These are phyloP conservation scores for Tremellales sp. DNA, from an alignment of 1,284 basidiomycete species.

Conservation along the genomic window DNA sequence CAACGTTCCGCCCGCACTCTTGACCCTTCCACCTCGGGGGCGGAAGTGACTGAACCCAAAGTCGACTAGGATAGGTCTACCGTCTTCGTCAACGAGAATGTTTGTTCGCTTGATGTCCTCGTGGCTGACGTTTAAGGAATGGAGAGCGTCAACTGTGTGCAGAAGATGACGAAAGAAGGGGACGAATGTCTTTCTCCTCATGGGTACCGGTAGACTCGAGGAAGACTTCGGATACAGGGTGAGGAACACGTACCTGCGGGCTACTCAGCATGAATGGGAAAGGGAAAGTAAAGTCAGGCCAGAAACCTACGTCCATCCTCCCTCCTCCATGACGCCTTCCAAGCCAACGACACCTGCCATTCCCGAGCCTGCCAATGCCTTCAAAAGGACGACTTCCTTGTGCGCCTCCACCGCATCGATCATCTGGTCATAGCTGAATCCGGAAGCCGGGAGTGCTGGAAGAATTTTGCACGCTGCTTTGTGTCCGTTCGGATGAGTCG, in stretches of 20 bases:
- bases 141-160: slow-evolving; percentile 34
- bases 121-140: slow-evolving; percentile 40
- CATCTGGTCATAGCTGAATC: slow-evolving; percentile 20
- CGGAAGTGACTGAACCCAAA: slow-evolving; percentile 46
- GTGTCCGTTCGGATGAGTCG: slow-evolving; percentile 39
- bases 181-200: slow-evolving; percentile 9
- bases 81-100: slow-evolving; percentile 28
- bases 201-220: slow-evolving; percentile 15
- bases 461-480: slow-evolving; percentile 48
- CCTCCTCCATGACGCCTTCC: slow-evolving; percentile 42
- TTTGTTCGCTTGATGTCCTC: slow-evolving; percentile 48
- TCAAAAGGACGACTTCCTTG: slow-evolving; percentile 47
- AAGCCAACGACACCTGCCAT: slow-evolving; percentile 40
- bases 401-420: slow-evolving; percentile 45
- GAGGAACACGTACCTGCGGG: slow-evolving; percentile 38
- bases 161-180: slow-evolving; percentile 40
- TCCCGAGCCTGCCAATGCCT: slow-evolving; percentile 38
- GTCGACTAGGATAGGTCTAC: slow-evolving; percentile 36
- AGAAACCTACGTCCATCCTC: slow-evolving; percentile 44
- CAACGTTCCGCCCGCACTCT: slow-evolving; percentile 41
- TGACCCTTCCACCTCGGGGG: slow-evolving; percentile 23
- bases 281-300: not conserved
- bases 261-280: not conserved
- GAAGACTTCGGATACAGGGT: slow-evolving; percentile 27
- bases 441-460: slow-evolving; percentile 25